Percentiles rank a stretch among this genome's conserved stretches.
These are phyloP conservation scores for Ophiocordyceps camponoti-floridani DNA, from an alignment of 2,329 filamentous ascomycete species.

Conservation along the genomic window DNA sequence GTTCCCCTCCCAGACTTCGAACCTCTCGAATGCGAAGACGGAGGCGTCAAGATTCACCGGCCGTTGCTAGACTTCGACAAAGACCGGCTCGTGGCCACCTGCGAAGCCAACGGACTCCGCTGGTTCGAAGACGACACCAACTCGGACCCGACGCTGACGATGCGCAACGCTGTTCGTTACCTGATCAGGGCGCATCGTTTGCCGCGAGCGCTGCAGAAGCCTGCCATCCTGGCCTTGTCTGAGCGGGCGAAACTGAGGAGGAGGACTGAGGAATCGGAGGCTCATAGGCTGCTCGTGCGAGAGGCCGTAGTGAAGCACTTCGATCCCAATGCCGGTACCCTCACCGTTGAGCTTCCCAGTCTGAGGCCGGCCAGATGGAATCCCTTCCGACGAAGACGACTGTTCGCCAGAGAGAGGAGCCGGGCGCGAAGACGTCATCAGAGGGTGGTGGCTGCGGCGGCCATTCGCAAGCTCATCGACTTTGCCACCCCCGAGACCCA, in stretches of 20 bases:
- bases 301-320: slow-evolving; percentile 27
- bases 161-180: slow-evolving; percentile 64
- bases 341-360: slow-evolving; percentile 25
- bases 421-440: slow-evolving; percentile 14
- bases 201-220: slow-evolving; percentile 51
- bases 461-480: slow-evolving; percentile 28
- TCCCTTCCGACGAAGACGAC: slow-evolving; percentile 4
- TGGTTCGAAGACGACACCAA: slow-evolving; percentile 88
- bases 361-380: slow-evolving; percentile 6
- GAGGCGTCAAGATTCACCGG: slow-evolving; percentile 48
- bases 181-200: slow-evolving; percentile 40
- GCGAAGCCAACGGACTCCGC: slow-evolving; percentile 42
- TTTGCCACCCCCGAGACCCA: slow-evolving; percentile 31
- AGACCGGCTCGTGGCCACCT: slow-evolving; percentile 55
- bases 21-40: slow-evolving; percentile 33
- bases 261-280: slow-evolving; percentile 28
- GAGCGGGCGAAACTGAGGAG: slow-evolving; percentile 27
- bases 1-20: slow-evolving; percentile 7
- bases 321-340: slow-evolving; percentile 27
- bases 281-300: slow-evolving; percentile 32
- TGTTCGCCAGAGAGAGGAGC: slow-evolving; percentile 7
- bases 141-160: slow-evolving; percentile 53
- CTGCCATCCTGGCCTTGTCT: slow-evolving; percentile 44
- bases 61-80: slow-evolving; percentile 59
- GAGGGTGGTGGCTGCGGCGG: slow-evolving; percentile 24